Percentiles rank a stretch among this genome's conserved stretches.
These are phyloP conservation scores for Bacterosira constricta DNA, from an alignment of 108 stramenopile genomes.

Conservation along the genomic window DNA sequence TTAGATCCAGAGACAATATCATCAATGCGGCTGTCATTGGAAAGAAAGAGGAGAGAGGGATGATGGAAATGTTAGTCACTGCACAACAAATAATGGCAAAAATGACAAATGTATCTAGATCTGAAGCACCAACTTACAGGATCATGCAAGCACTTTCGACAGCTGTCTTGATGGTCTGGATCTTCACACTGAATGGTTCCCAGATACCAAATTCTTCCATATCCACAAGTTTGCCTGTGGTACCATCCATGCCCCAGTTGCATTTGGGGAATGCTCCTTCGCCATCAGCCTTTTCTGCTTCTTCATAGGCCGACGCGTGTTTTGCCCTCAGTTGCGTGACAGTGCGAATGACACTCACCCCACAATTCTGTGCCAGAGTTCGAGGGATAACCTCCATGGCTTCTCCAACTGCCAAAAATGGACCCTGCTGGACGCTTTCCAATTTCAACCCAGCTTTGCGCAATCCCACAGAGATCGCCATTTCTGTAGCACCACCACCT, in stretches of 20 bases:
- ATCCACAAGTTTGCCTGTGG: conserved; percentile 93
- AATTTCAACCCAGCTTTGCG: conserved; percentile 74
- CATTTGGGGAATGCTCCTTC: conserved; percentile 57
- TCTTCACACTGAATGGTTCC: conserved; percentile 99
- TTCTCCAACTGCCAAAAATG: conserved; percentile 95
- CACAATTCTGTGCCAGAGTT: conserved; percentile 99
- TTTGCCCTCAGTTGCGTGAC: conserved; percentile 96
- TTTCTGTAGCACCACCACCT: conserved; percentile 99
- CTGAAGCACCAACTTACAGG: conserved; percentile 50
- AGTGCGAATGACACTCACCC: conserved; percentile 97
- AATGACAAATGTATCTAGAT: neutral
- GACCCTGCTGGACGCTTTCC: conserved; percentile 92
- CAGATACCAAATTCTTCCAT: conserved; percentile 97
- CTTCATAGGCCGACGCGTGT: conserved; percentile 87
- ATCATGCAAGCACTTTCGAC: conserved; percentile 99
- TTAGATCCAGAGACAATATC: conserved; percentile 99
- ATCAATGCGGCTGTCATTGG: conserved; percentile 85
- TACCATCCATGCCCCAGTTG: conserved; percentile 96
- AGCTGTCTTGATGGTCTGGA: conserved; percentile 99
- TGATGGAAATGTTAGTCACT: neutral
- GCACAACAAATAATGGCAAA: conserved; percentile 3
- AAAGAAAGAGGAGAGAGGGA: neutral
- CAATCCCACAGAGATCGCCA: conserved; percentile 96
- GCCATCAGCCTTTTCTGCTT: conserved; percentile 41
- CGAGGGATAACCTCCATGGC: conserved; percentile 99